phyloP scores from a whole-genome alignment of 345 rosid species.

The Pistacia atlantica region DNA sequence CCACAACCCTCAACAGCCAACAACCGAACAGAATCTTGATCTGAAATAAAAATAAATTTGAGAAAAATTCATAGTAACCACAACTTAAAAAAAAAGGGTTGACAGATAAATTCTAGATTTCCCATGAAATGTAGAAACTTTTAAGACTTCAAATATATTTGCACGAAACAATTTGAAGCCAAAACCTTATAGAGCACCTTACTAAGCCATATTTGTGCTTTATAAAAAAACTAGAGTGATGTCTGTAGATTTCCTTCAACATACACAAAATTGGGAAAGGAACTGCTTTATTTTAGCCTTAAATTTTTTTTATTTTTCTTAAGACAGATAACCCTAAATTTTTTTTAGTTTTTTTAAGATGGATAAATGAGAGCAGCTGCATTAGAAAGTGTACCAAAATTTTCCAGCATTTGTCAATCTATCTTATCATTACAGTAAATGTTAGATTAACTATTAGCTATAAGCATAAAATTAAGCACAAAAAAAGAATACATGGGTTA shows the following conservation, averaged over 20 bases:
- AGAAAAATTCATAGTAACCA: not conserved
- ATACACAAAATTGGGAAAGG: not conserved
- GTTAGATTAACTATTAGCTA: not conserved
- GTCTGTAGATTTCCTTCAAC: not conserved
- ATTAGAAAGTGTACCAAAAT: not conserved
- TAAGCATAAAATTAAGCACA: not conserved
- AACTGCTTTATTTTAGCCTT: not conserved
- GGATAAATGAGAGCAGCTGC: not conserved
- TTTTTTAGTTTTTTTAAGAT: not conserved
- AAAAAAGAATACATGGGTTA: not conserved
- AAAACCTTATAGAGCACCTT: slow-evolving; percentile 3
- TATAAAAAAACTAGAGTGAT: not conserved
- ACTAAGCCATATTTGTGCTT: not conserved
- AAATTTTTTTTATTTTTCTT: not conserved
- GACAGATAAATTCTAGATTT: not conserved
- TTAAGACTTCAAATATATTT: not conserved
- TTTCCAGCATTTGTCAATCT: not conserved
- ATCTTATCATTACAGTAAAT: not conserved
- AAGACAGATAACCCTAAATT: not conserved
- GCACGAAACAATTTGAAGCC: not conserved
- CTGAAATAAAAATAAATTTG: slow-evolving; percentile 36
- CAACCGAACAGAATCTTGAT: slow-evolving; percentile 78
- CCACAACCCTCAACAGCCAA: slow-evolving; percentile 87
- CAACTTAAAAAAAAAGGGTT: too few relatives aligned
- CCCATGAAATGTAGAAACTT: not conserved